Conservation (phyloP, 768 basidiomycete genomes). For the Naganishia randhawae region DNA sequence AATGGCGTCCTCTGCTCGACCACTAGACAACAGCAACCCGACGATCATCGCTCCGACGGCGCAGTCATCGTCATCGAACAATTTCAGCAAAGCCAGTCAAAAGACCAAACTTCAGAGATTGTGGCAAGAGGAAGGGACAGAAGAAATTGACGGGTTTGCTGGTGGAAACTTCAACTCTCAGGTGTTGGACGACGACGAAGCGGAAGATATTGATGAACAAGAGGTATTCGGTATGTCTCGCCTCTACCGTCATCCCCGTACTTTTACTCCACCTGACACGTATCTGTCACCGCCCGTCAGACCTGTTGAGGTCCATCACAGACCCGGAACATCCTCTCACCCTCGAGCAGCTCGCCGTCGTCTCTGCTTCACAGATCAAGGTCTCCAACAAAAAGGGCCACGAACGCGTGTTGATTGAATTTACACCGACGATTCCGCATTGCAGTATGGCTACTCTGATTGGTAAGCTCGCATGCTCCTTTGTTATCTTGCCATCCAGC, state of each 20-base stretch:
- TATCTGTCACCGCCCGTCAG: constrained; percentile 53
- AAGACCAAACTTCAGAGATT: constrained; percentile 25
- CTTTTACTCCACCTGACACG: not conserved
- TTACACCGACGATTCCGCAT: constrained; percentile 96
- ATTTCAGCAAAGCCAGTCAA: constrained; percentile 50
- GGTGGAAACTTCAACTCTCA: constrained; percentile 50
- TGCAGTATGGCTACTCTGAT: constrained; percentile 97
- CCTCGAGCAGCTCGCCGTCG: constrained; percentile 90
- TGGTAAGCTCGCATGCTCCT: constrained; percentile 55
- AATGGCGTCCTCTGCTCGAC: constrained; percentile 33
- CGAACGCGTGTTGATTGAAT: constrained; percentile 79
- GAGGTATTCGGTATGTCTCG: constrained; percentile 76
- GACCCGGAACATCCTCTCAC: constrained; percentile 92
- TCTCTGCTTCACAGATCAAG: constrained; percentile 79
- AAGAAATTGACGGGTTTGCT: constrained; percentile 52
- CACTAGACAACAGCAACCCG: constrained; percentile 77
- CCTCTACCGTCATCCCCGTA: not conserved
- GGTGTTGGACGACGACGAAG: constrained; percentile 47
- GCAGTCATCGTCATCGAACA: constrained; percentile 30
- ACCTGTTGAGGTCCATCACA: constrained; percentile 83
- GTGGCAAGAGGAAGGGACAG: constrained; percentile 45
- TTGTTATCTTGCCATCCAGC: not conserved
- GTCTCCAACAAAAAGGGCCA: constrained; percentile 54
- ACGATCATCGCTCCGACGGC: constrained; percentile 60
- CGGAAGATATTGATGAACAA: constrained; percentile 69